Conservation (phyloP, 495 filamentous ascomycete genomes). For the Daldinia vernicosa region DNA sequence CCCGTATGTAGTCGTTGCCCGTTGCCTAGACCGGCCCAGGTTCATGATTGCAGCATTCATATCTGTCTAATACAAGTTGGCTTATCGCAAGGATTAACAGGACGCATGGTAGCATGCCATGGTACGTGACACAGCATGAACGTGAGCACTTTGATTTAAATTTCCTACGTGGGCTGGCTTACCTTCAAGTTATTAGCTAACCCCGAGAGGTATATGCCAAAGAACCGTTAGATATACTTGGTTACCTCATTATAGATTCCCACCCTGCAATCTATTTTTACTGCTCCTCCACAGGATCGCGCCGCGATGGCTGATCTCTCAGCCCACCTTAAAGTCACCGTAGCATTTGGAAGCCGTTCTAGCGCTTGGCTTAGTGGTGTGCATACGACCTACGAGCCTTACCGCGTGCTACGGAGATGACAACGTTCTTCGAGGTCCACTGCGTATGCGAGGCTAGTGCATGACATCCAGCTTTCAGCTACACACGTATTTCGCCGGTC, state of each 20-base stretch:
- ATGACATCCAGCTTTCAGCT: slow-evolving; percentile 6
- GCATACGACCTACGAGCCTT: not conserved
- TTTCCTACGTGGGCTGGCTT: not conserved
- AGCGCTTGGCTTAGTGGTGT: not conserved
- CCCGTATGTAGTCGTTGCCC: not conserved
- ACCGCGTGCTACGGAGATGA: not conserved
- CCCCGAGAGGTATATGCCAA: not conserved
- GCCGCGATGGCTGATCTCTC: not conserved
- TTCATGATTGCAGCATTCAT: not conserved
- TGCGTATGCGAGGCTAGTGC: not conserved
- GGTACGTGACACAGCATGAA: not conserved
- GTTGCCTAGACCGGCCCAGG: not conserved
- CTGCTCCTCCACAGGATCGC: not conserved
- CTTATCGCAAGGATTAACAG: not conserved
- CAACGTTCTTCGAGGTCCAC: not conserved
- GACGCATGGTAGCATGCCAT: not conserved
- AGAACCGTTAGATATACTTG: not conserved
- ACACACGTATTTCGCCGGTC: not conserved
- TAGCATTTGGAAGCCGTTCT: not conserved
- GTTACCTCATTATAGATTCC: not conserved
- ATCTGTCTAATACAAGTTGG: not conserved
- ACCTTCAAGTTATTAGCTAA: not conserved
- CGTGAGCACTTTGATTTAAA: not conserved
- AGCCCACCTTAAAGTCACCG: not conserved
- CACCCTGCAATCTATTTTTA: not conserved